Evolutionary conservation across 495 filamentous ascomycete genomes (phyloP).

Genomic region (Tuber melanosporum): DNA sequence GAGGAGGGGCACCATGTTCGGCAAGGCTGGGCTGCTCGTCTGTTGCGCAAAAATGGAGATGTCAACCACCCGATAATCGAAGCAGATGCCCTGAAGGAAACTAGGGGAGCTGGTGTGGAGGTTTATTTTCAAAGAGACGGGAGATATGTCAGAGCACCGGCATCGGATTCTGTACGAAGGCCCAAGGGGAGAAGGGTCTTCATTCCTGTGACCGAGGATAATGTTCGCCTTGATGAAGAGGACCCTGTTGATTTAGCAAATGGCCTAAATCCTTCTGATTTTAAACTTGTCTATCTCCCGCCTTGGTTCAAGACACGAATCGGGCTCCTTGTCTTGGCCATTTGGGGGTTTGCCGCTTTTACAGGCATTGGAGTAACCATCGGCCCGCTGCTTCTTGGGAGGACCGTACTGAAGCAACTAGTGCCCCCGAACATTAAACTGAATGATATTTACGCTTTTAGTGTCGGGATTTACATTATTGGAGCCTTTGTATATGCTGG

Average conservation of each 20-base stretch:
- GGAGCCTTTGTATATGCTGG: conserved; percentile 47
- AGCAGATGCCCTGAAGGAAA: conserved; percentile 41
- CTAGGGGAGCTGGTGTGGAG: conserved; percentile 25
- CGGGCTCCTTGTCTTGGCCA: conserved; percentile 74
- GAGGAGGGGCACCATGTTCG: conserved; percentile 68
- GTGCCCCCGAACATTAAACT: conserved; percentile 62
- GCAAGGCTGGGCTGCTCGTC: conserved; percentile 51
- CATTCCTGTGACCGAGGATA: conserved; percentile 67
- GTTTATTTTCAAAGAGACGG: conserved; percentile 63
- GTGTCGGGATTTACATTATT: conserved; percentile 72
- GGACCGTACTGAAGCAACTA: conserved; percentile 61
- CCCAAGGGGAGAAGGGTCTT: conserved; percentile 78
- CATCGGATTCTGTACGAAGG: conserved; percentile 87
- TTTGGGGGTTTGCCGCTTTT: conserved; percentile 91
- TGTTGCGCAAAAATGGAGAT: conserved; percentile 50
- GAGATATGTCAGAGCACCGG: conserved; percentile 81
- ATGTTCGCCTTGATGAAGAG: conserved; percentile 54
- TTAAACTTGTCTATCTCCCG: conserved; percentile 80
- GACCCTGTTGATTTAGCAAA: conserved; percentile 54
- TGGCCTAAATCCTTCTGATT: conserved; percentile 57
- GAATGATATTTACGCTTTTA: conserved; percentile 96
- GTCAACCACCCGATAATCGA: conserved; percentile 48
- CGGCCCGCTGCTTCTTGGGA: conserved; percentile 74
- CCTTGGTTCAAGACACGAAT: conserved; percentile 75
- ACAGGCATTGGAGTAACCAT: conserved; percentile 86